These are phyloP conservation scores for Pluteus cervinus DNA, from an alignment of 768 basidiomycete species.

Conservation along the genomic window DNA sequence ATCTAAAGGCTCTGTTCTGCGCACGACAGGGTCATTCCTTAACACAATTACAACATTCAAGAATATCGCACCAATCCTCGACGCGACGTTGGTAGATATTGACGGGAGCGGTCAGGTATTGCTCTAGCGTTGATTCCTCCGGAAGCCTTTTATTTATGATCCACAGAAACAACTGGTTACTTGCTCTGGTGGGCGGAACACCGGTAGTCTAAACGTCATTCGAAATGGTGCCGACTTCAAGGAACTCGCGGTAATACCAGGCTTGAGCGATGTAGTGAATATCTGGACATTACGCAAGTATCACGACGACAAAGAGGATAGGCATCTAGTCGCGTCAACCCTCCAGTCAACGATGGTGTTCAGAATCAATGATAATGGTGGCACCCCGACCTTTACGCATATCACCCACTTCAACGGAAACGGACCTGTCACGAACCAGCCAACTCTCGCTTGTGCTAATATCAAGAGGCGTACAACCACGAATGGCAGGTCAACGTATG, in stretches of 20 bases:
- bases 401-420: slow-evolving; percentile 24
- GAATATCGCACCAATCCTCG: slow-evolving; percentile 81
- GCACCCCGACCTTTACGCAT: slow-evolving; percentile 34
- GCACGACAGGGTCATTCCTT: slow-evolving; percentile 50
- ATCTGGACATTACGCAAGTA: slow-evolving; percentile 58
- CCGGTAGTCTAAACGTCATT: slow-evolving; percentile 72
- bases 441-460: slow-evolving; percentile 63
- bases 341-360: slow-evolving; percentile 49
- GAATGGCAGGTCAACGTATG: slow-evolving; percentile 22
- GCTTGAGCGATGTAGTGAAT: slow-evolving; percentile 47
- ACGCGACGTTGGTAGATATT: slow-evolving; percentile 69
- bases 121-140: no score
- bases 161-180: slow-evolving; percentile 74
- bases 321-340: slow-evolving; percentile 57
- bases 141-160: no score
- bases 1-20: slow-evolving; percentile 41
- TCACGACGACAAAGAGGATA: slow-evolving; percentile 48
- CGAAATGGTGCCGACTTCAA: slow-evolving; percentile 79
- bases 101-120: slow-evolving; percentile 68
- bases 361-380: slow-evolving; percentile 34
- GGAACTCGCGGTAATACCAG: slow-evolving; percentile 52
- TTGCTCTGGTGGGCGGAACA: slow-evolving; percentile 75
- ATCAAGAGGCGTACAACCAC: slow-evolving; percentile 33
- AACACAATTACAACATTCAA: slow-evolving; percentile 57
- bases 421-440: slow-evolving; percentile 40